Conservation (phyloP, 106 monocot genomes). For the Phalaenopsis equestris region DNA sequence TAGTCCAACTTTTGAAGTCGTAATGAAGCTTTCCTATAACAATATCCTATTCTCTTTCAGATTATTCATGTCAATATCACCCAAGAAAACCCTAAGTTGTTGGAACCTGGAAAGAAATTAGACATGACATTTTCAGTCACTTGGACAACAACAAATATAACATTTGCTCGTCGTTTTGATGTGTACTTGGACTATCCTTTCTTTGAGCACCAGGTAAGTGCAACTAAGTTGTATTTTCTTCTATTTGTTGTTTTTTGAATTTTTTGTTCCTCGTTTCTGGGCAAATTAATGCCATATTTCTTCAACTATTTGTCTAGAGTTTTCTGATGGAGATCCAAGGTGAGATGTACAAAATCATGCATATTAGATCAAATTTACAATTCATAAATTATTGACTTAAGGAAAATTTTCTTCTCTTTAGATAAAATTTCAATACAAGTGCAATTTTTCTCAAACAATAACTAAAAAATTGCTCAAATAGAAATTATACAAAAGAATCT, state of each 20-base stretch:
- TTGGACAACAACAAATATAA: conserved; percentile 51
- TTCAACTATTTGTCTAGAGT: too few species aligned
- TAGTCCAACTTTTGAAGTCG: background rate
- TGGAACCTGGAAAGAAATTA: conserved; percentile 57
- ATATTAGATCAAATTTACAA: too few species aligned
- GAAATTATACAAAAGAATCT: too few species aligned
- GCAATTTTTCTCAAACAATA: too few species aligned
- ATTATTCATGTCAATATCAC: conserved; percentile 93
- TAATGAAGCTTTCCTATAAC: background rate
- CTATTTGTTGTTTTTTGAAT: background rate
- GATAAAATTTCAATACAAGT: too few species aligned
- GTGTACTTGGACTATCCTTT: conserved; percentile 88
- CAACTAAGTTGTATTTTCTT: background rate
- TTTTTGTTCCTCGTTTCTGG: too few species aligned
- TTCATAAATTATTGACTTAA: too few species aligned
- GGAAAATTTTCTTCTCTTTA: too few species aligned
- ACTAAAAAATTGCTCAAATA: too few species aligned
- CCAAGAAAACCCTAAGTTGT: conserved; percentile 48
- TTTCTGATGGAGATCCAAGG: too few species aligned
- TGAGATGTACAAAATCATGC: too few species aligned
- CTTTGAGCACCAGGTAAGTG: conserved; percentile 75
- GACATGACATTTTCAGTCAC: conserved; percentile 83
- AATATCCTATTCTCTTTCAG: conserved; percentile 22
- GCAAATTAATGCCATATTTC: too few species aligned
- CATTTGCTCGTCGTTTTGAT: conserved; percentile 80